Conservation (phyloP, 805 yeast species). For the Zygosaccharomyces bailii region DNA sequence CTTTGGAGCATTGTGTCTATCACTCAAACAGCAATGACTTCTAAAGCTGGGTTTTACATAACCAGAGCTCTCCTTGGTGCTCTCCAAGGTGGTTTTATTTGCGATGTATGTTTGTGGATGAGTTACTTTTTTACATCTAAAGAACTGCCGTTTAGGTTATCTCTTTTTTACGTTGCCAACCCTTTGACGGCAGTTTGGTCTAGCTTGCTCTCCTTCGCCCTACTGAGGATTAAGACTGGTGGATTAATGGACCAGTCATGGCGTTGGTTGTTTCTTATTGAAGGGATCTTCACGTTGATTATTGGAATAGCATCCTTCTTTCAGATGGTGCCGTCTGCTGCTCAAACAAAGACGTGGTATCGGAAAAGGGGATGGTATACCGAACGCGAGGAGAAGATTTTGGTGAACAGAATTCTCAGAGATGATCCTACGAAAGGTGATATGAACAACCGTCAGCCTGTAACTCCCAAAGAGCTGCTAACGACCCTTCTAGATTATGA, state of each 20-base stretch:
- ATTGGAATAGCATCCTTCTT: slow-evolving; percentile 49
- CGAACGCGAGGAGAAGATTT: slow-evolving; percentile 52
- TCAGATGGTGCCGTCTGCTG: slow-evolving; percentile 55
- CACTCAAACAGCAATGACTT: slow-evolving; percentile 45
- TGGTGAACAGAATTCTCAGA: slow-evolving; percentile 55
- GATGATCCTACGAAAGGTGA: slow-evolving; percentile 67
- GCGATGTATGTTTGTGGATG: slow-evolving; percentile 60
- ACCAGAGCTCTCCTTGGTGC: slow-evolving; percentile 52
- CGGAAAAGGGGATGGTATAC: slow-evolving; percentile 52
- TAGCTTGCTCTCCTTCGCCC: slow-evolving; percentile 50
- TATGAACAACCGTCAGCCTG: slow-evolving; percentile 58
- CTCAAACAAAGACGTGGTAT: slow-evolving; percentile 48
- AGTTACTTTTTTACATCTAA: slow-evolving; percentile 59
- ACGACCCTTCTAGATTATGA: slow-evolving; percentile 47
- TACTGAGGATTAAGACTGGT: slow-evolving; percentile 49
- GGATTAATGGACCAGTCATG: slow-evolving; percentile 52
- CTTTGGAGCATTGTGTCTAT: slow-evolving; percentile 56
- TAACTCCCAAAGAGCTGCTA: slow-evolving; percentile 40
- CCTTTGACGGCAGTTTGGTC: slow-evolving; percentile 46
- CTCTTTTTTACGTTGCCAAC: slow-evolving; percentile 57
- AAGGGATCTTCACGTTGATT: slow-evolving; percentile 53
- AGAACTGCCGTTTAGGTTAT: slow-evolving; percentile 57
- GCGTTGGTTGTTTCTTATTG: slow-evolving; percentile 65
- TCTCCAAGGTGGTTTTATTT: slow-evolving; percentile 65
- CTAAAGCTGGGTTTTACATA: slow-evolving; percentile 42